Conservation (phyloP, 1,139 yeast species). For the Suhomyces bokatorum region DNA sequence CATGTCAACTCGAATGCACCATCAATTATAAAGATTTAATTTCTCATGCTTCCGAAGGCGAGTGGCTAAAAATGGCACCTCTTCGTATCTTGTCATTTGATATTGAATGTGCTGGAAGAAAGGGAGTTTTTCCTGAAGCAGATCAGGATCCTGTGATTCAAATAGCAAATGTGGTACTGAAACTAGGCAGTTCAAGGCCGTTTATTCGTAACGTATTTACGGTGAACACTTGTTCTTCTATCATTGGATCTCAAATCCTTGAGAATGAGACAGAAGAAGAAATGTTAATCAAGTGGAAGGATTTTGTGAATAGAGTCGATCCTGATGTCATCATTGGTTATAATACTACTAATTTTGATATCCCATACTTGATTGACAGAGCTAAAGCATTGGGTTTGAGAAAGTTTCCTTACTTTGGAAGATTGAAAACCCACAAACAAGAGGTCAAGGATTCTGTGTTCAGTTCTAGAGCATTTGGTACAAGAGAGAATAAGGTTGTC, state of each 20-base stretch:
- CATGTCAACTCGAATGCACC: constrained; percentile 82
- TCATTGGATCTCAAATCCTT: constrained; percentile 89
- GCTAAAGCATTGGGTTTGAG: constrained; percentile 70
- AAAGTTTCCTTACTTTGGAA: constrained; percentile 84
- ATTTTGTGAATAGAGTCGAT: constrained; percentile 78
- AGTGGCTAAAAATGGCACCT: constrained; percentile 93
- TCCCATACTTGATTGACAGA: constrained; percentile 88
- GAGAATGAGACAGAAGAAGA: constrained; percentile 75
- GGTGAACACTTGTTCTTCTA: constrained; percentile 85
- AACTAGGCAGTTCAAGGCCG: constrained; percentile 78
- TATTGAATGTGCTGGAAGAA: constrained; percentile 98
- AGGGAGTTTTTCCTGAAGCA: constrained; percentile 95
- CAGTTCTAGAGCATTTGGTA: constrained; percentile 95
- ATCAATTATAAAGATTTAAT: constrained; percentile 68
- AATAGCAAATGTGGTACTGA: constrained; percentile 90
- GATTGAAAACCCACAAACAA: constrained; percentile 66
- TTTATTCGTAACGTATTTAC: constrained; percentile 95
- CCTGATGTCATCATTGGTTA: constrained; percentile 98
- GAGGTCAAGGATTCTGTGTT: constrained; percentile 80
- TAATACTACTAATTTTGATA: constrained; percentile 90
- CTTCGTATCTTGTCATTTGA: constrained; percentile 91
- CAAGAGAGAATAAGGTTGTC: constrained; percentile 86
- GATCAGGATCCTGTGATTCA: constrained; percentile 93
- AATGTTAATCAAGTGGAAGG: constrained; percentile 83
- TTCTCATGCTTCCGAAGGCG: constrained; percentile 88